phyloP scores from a whole-genome alignment of 306 rosid species.

The Quercus agrifolia region DNA sequence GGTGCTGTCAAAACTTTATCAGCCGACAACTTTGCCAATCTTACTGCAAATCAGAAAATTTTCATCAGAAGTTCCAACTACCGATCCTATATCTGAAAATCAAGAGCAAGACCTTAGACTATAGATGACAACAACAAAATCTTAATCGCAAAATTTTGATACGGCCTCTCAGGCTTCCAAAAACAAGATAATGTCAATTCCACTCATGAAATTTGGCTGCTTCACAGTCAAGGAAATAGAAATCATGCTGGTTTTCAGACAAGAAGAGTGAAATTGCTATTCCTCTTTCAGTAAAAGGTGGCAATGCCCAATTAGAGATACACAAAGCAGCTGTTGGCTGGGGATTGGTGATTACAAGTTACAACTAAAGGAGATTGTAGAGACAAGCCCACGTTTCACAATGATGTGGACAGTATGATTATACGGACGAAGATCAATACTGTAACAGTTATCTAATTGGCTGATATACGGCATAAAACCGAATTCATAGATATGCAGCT shows the following conservation, averaged over 20 bases:
- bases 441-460: background rate
- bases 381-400: background rate
- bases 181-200: background rate
- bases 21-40: constrained; percentile 75
- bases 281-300: background rate
- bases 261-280: background rate
- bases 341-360: background rate
- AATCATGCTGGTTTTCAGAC: background rate
- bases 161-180: background rate
- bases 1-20: constrained; percentile 76
- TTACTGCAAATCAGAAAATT: constrained; percentile 39
- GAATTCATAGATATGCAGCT: background rate
- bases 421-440: background rate
- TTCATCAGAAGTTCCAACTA: background rate
- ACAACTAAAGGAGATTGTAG: background rate
- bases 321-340: background rate
- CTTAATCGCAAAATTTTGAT: too few species aligned
- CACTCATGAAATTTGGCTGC: background rate
- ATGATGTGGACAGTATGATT: background rate
- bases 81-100: constrained; percentile 2
- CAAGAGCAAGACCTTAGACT: constrained; percentile 12
- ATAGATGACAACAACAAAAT: too few species aligned
- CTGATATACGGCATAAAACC: background rate
- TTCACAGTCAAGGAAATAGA: background rate
- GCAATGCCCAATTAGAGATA: background rate